Percentiles rank a stretch among this genome's conserved stretches.
Conservation (phyloP, 2,329 filamentous ascomycete species). For the Phialophora macrospora region DNA sequence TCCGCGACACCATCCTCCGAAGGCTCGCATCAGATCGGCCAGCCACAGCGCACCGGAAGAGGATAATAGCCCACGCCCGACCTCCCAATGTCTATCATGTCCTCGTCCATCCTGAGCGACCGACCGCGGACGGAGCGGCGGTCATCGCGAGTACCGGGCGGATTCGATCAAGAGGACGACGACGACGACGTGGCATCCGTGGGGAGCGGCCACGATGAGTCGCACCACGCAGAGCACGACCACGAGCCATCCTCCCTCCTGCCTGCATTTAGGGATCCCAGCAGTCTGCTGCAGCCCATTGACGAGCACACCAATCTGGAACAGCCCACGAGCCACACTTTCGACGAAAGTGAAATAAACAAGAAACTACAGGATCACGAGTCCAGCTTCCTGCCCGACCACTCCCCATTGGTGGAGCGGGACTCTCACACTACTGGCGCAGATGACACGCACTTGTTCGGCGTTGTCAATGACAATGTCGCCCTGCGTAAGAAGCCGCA, state of each 20-base stretch:
- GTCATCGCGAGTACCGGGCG: conserved; percentile 44
- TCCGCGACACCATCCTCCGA: conserved; percentile 23
- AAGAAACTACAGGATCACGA: conserved; percentile 65
- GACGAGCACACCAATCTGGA: conserved; percentile 30
- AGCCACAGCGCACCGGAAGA: conserved; percentile 14
- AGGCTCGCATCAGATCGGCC: conserved; percentile 31
- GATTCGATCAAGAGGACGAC: conserved; percentile 43
- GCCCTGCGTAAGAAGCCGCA: conserved; percentile 33
- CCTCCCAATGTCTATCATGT: conserved; percentile 25
- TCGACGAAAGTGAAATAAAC: conserved; percentile 65
- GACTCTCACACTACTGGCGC: conserved; percentile 41
- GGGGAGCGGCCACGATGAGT: conserved; percentile 31
- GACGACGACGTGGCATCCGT: conserved; percentile 35
- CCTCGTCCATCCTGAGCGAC: conserved; percentile 29
- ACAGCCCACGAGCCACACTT: conserved; percentile 42
- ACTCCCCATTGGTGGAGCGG: conserved; percentile 48
- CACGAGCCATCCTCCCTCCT: conserved; percentile 29
- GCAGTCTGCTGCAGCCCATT: conserved; percentile 35
- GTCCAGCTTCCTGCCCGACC: conserved; percentile 66
- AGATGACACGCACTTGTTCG: conserved; percentile 54
- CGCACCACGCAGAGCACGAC: conserved; percentile 19
- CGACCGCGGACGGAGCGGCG: conserved; percentile 30
- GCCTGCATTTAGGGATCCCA: conserved; percentile 32
- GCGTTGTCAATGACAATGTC: conserved; percentile 42
- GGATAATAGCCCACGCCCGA: conserved; percentile 7